A percentile compares a stretch with the other conserved stretches of the same genome.
phyloP scores from a whole-genome alignment of 257 asterid species.

The Leonotis leonurus region DNA sequence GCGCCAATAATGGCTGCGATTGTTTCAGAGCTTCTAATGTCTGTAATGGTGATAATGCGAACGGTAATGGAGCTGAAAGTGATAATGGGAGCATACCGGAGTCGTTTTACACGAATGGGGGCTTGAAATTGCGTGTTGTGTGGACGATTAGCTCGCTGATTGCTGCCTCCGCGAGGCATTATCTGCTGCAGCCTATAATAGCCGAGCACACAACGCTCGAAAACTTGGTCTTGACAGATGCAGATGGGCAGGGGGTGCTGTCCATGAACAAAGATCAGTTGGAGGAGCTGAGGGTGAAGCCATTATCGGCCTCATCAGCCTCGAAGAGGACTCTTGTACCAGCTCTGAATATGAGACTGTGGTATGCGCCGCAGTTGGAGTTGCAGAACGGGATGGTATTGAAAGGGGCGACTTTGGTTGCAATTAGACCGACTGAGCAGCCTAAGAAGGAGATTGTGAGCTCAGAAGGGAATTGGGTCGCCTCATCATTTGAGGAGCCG shows the following conservation, averaged over 20 bases:
- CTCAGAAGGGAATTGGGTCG: constrained; percentile 58
- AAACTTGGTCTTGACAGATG: too few species aligned
- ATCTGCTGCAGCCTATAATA: constrained; percentile 68
- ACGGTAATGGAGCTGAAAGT: constrained; percentile 18
- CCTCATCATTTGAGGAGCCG: constrained; percentile 68
- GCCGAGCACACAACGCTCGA: constrained; percentile 66
- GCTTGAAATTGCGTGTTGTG: too few species aligned
- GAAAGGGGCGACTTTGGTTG: constrained; percentile 84
- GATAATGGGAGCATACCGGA: constrained; percentile 77
- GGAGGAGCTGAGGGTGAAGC: constrained; percentile 88
- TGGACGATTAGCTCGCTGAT: too few species aligned
- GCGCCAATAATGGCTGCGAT: not conserved
- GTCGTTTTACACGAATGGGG: constrained; percentile 78
- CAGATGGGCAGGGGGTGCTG: constrained; percentile 77
- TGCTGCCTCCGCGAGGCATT: constrained; percentile 87
- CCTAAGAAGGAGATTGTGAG: constrained; percentile 48
- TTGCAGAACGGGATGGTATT: constrained; percentile 73
- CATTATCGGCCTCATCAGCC: constrained; percentile 71
- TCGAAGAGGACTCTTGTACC: constrained; percentile 85
- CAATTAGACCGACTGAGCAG: constrained; percentile 73
- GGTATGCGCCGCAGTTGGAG: constrained; percentile 75
- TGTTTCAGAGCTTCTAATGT: constrained; percentile 5
- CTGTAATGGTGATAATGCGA: not conserved
- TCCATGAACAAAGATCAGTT: constrained; percentile 72
- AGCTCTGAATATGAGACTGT: constrained; percentile 68